Conservation (phyloP, 2,329 filamentous ascomycete species). For the Aspergillus sp. region DNA sequence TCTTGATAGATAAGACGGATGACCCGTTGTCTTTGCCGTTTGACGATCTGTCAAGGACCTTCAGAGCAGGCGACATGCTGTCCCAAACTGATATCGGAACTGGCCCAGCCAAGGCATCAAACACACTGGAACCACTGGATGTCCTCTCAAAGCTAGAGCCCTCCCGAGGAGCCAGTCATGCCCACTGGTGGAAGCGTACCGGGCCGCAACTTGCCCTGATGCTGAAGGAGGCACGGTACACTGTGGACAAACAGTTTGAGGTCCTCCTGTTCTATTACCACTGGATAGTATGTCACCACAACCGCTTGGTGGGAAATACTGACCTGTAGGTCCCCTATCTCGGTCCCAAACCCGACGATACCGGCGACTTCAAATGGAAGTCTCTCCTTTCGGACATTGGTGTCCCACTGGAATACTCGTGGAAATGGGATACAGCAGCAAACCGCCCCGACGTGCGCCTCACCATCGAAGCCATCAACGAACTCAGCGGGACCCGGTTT, state of each 20-base stretch:
- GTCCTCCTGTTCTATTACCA: constrained; percentile 20
- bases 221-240: constrained; percentile 15
- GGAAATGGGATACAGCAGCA: constrained; percentile 19
- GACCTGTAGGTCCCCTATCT: not conserved
- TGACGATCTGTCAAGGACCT: too few species aligned
- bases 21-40: not conserved
- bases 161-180: not conserved
- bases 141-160: not conserved
- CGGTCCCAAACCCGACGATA: not conserved
- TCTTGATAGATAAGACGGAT: not conserved
- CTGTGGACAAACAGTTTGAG: constrained; percentile 16
- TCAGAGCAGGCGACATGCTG: not conserved
- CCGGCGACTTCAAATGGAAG: not conserved
- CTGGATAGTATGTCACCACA: constrained; percentile 9
- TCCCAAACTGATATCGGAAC: not conserved
- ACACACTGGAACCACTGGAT: not conserved
- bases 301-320: not conserved
- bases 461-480: constrained; percentile 9
- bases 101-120: not conserved
- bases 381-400: constrained; percentile 13
- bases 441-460: constrained; percentile 18
- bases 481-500: not conserved
- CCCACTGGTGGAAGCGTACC: constrained; percentile 19
- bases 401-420: constrained; percentile 18
- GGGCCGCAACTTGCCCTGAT: constrained; percentile 14